Conservation (phyloP, 805 yeast species). For the Cyberlindnera samutprakarnensis region DNA sequence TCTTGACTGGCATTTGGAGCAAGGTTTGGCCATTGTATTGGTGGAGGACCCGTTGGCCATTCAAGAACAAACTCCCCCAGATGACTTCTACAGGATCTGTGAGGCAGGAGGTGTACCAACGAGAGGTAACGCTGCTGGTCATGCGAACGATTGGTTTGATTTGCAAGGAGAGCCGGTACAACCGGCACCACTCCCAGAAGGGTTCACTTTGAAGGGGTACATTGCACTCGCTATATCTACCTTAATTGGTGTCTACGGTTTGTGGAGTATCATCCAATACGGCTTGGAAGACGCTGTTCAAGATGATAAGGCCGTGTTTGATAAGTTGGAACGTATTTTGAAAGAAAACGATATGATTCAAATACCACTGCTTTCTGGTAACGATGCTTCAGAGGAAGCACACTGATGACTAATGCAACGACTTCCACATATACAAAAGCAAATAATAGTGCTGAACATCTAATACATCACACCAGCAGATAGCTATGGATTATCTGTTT, state of each 20-base stretch:
- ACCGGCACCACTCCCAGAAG: constrained; percentile 54
- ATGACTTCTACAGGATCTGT: constrained; percentile 46
- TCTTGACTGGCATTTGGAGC: constrained; percentile 78
- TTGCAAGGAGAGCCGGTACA: constrained; percentile 56
- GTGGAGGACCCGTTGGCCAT: constrained; percentile 62
- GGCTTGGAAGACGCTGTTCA: constrained; percentile 57
- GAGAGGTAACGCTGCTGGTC: constrained; percentile 73
- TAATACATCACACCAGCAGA: no score
- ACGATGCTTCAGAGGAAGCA: neutral
- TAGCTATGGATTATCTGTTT: no score
- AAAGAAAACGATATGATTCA: constrained; percentile 20
- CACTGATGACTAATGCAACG: neutral
- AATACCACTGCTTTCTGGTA: constrained; percentile 4
- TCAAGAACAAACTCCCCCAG: constrained; percentile 34
- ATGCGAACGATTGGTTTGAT: constrained; percentile 41
- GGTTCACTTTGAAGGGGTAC: constrained; percentile 67
- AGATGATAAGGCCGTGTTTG: constrained; percentile 36
- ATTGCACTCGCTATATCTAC: constrained; percentile 51
- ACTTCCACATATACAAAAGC: no score
- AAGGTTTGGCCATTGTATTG: constrained; percentile 67
- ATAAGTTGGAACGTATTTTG: constrained; percentile 30
- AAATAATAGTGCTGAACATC: no score
- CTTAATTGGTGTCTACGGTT: constrained; percentile 50
- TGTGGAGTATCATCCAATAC: constrained; percentile 49
- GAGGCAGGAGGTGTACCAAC: constrained; percentile 34